These are phyloP conservation scores for Candida mattraensis DNA, from an alignment of 805 yeast species.

Conservation along the genomic window DNA sequence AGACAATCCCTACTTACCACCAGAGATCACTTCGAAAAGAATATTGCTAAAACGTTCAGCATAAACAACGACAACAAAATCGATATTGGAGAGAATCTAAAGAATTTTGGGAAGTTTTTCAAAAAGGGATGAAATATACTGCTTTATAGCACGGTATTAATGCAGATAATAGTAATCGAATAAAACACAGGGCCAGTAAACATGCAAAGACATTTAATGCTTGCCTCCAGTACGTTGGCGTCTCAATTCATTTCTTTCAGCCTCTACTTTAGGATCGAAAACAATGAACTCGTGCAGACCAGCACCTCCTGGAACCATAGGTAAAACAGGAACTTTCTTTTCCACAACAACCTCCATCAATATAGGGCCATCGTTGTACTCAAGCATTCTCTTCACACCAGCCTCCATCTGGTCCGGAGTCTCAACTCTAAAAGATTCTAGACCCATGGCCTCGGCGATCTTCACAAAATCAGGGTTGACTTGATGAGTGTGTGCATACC, in stretches of 20 bases:
- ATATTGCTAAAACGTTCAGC: slow-evolving; percentile 42
- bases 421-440: slow-evolving; percentile 74
- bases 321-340: slow-evolving; percentile 92
- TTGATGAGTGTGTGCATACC: slow-evolving; percentile 98
- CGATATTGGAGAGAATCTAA: slow-evolving; percentile 66
- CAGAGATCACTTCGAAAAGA: slow-evolving; percentile 44
- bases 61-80: slow-evolving; percentile 59
- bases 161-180: slow-evolving; percentile 4
- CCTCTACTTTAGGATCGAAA: slow-evolving; percentile 81
- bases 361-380: slow-evolving; percentile 74
- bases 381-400: slow-evolving; percentile 68
- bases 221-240: slow-evolving; percentile 70
- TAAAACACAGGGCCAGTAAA: slow-evolving; percentile 1
- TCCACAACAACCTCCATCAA: slow-evolving; percentile 89
- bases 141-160: slow-evolving; percentile 6
- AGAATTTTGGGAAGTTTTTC: slow-evolving; percentile 59
- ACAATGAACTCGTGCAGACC: slow-evolving; percentile 89
- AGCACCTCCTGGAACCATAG: slow-evolving; percentile 97
- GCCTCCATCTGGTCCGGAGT: slow-evolving; percentile 64
- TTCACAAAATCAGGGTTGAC: slow-evolving; percentile 90
- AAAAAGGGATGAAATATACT: slow-evolving; percentile 28
- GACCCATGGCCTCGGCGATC: slow-evolving; percentile 92
- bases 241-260: slow-evolving; percentile 66
- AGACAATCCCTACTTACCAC: slow-evolving; percentile 36
- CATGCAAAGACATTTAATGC: slow-evolving; percentile 40